phyloP scores from a whole-genome alignment of 2,329 filamentous ascomycete species.

The Stachybotrys chlorohalonatus region DNA sequence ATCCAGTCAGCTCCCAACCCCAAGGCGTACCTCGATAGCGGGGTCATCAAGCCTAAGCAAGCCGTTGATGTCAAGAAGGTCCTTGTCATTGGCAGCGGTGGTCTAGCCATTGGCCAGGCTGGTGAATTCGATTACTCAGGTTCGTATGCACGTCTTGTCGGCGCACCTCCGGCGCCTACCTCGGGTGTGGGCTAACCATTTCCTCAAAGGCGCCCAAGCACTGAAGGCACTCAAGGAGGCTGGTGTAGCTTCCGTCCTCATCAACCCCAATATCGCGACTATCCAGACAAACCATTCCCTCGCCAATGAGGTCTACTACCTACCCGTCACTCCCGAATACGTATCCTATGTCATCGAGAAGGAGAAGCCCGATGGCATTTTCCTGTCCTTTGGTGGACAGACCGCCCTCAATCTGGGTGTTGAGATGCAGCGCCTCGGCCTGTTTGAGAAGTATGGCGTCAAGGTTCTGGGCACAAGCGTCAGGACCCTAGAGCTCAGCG shows the following conservation, averaged over 20 bases:
- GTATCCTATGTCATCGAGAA: constrained; percentile 95
- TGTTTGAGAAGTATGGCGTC: constrained; percentile 92
- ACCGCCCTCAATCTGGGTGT: constrained; percentile 95
- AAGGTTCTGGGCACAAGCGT: constrained; percentile 94
- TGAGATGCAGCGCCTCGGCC: constrained; percentile 90
- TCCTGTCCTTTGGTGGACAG: constrained; percentile 94
- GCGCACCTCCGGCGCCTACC: neutral
- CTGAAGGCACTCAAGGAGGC: constrained; percentile 96
- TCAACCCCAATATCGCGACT: constrained; percentile 97
- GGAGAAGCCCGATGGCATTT: constrained; percentile 92
- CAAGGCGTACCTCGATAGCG: constrained; percentile 82
- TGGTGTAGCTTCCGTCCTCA: constrained; percentile 80
- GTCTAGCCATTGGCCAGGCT: constrained; percentile 92
- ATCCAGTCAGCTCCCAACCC: constrained; percentile 68
- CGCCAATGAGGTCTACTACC: constrained; percentile 95
- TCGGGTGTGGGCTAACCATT: constrained; percentile 11
- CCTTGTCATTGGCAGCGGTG: constrained; percentile 89
- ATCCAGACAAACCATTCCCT: constrained; percentile 96
- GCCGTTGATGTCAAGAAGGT: constrained; percentile 93
- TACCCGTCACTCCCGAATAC: constrained; percentile 95
- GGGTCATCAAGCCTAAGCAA: constrained; percentile 70
- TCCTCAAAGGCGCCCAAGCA: constrained; percentile 71
- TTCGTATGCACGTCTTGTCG: constrained; percentile 34
- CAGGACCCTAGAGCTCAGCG: constrained; percentile 85
- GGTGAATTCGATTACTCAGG: constrained; percentile 99